phyloP scores from a whole-genome alignment of 495 filamentous ascomycete species.

The Penicillium pancosmium region DNA sequence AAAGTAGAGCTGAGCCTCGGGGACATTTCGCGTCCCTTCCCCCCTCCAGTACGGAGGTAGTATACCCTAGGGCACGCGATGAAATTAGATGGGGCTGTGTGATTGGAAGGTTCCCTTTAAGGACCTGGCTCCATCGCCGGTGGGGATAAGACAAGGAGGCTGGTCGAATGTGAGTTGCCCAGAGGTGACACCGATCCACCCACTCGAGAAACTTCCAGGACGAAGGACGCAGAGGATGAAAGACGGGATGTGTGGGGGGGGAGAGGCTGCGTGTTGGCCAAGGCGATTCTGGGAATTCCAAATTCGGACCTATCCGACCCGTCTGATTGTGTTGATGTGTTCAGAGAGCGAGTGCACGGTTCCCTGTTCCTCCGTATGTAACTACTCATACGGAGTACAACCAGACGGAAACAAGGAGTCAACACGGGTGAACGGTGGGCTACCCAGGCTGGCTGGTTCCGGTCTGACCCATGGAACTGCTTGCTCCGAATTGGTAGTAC shows the following conservation, averaged over 20 bases:
- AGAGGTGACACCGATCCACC: conserved; percentile 7
- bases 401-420: conserved; percentile 2
- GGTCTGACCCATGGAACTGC: conserved; percentile 19
- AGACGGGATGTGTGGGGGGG: conserved; percentile 4
- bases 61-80: background rate
- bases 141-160: conserved; percentile 2
- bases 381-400: conserved; percentile 2
- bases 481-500: too few relatives aligned
- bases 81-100: conserved; percentile 5
- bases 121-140: background rate
- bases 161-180: conserved; percentile 5
- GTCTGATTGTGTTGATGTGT: background rate
- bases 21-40: conserved; percentile 2
- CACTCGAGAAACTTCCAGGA: conserved; percentile 3
- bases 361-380: conserved; percentile 11
- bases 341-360: conserved; percentile 15
- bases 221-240: background rate
- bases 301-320: conserved; percentile 25
- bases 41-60: background rate
- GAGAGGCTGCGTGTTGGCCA: conserved; percentile 8
- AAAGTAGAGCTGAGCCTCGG: conserved; percentile 15
- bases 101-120: conserved; percentile 5
- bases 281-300: conserved; percentile 19
- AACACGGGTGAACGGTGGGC: conserved; percentile 30
- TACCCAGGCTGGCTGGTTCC: conserved; percentile 8